Evolutionary conservation across 352 stramenopile species (phyloP), one percentile per base, ranked within the genome.

Genomic region (Globisporangium megalacanthum): DNA sequence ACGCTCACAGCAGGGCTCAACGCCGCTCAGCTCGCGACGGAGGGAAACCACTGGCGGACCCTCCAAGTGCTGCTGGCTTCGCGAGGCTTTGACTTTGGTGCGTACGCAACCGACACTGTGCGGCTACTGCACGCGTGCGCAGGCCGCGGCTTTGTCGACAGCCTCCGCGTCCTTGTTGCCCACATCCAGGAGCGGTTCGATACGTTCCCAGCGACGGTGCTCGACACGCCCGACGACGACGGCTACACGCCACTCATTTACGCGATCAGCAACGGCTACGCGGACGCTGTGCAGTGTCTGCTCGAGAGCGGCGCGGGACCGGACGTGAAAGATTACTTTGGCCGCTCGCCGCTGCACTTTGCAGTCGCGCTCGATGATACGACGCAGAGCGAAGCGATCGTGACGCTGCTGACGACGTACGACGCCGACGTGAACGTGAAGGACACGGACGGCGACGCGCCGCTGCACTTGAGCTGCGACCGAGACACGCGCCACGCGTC

Each of bases 161-260:
- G 77, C 44, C 50, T 85, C 9, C 69, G 72, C 7, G 75, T 79
- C 0, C 58, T 89, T 6, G 36, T 88, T 3, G 55, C 62, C 19
- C 75, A 87, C 46, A 67, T 93, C 3, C 66, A 58, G 20, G 57
- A 83, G 31, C 61, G 65, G 6, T 42, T 68, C 6, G 65, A 54
- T 8, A 47, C 58, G 0, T 66, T 72, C n/a, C 29, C 46, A 5
- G 37, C 53, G 0, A 58, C 65, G 22, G 58, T 62, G 9, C 35
- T 93, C 6, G 72, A 95, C 61, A 35, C 58, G 8, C 68, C 68
- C 6, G 86, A 96, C 49, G 49, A 69, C 9, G 85, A 92, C 39
- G 84, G 85, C 0, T 87, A 90, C 29, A 96, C 84, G 6, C 80
- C 86, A 6, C 64, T 94, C 17, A 89, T 94, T 17, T 91, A 92